Base-by-base conservation (phyloP, 2,329 filamentous ascomycete species). In the Cladosporium colombiae region DNA sequence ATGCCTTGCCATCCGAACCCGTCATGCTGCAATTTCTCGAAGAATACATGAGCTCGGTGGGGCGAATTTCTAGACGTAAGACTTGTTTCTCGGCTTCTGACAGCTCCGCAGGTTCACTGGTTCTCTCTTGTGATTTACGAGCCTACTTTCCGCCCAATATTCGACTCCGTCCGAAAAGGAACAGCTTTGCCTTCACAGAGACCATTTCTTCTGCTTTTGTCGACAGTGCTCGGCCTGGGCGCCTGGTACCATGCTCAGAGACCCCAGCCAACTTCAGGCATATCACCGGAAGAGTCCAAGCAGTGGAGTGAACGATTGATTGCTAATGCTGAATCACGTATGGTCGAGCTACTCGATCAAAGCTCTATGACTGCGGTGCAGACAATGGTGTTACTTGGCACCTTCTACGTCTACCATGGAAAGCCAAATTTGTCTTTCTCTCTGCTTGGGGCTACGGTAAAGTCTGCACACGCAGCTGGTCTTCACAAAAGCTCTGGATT, bases 91-190 rank as follows among this genome's bases (percentile, higher is more conserved):
- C 4, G 35, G 14, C 5, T 40, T 5, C 35, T 40, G 5, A 40
- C 35, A 2, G 35, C 16, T 40, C 35, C 14, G 3, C 35, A 40
- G 35, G 35, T 40, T 18, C 79, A 81, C 69, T 82, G 80, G 79
- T 81, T 82, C 63, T 81, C 79, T 18, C 71, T 81, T 4, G 78
- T 79, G 0, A 72, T 82, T 21, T 78, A 78, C 62, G 79, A 81
- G 61, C 79, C 79, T 1, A 78, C 73, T 29, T 80, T 81, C 56
- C 77, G 79, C 25, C 68, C 68, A 13, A 68, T 70, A 4, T 75
- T 78, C 29, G 66, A 70, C 11, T 74, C 75, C 8, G 71, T 80
- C 1, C 65, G 70, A 1, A 77, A 78, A 65, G 77, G 78, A 2
- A 70, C 66, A 44, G 78, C 79, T 0, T 70, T 73, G 16, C 71